phyloP scores from a whole-genome alignment of 2,329 filamentous ascomycete genomes.

The Neopestalotiopsis sp. region DNA sequence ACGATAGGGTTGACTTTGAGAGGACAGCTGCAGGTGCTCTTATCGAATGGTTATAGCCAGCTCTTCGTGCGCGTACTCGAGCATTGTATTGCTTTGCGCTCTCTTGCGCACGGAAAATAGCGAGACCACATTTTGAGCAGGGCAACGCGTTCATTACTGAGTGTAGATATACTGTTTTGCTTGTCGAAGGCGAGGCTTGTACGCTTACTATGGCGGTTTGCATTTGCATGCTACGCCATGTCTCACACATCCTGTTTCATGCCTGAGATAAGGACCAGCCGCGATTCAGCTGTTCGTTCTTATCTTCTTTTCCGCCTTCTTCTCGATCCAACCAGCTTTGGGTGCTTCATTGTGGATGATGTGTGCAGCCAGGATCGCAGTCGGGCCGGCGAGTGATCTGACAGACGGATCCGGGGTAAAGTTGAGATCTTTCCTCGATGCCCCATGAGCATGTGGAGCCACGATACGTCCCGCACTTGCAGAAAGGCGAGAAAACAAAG shows the following conservation, averaged over 20 bases:
- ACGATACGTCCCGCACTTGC: background rate
- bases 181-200: too few relatives aligned
- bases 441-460: background rate
- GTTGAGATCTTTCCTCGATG: too few relatives aligned
- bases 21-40: background rate
- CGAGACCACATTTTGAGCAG: background rate
- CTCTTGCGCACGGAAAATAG: background rate
- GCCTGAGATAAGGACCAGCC: too few relatives aligned
- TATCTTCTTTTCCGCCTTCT: background rate
- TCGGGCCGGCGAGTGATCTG: background rate
- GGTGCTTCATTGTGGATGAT: background rate
- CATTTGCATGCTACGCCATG: too few relatives aligned
- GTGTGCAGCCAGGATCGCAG: background rate
- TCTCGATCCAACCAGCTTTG: background rate
- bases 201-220: too few relatives aligned
- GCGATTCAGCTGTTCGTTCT: too few relatives aligned
- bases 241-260: too few relatives aligned
- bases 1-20: background rate
- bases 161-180: too few relatives aligned
- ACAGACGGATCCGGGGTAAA: background rate
- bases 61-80: background rate
- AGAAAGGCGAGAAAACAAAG: background rate
- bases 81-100: background rate
- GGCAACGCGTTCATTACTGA: background rate
- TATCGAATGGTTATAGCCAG: background rate